Evolutionary conservation across 352 stramenopile species (phyloP).

Genomic region (Globisporangium abappressorium): DNA sequence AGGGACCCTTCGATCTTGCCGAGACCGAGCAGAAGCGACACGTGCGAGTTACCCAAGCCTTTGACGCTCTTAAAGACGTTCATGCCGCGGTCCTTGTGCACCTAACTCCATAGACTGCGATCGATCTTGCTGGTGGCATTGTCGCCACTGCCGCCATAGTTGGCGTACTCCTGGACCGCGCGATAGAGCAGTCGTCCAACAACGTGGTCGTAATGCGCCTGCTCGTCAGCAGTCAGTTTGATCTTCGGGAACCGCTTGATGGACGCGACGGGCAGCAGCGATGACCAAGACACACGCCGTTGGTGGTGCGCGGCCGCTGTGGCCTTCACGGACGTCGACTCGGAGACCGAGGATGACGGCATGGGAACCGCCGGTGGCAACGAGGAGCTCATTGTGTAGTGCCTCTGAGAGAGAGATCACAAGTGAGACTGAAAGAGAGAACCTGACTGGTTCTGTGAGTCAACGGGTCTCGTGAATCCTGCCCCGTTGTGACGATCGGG

Average conservation of each 20-base stretch:
- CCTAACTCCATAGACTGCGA: constrained; percentile 4
- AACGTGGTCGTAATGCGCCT: not conserved
- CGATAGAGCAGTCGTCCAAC: not conserved
- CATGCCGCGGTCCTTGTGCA: constrained; percentile 10
- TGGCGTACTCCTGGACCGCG: not conserved
- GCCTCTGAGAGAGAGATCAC: not conserved
- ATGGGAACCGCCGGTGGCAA: no score
- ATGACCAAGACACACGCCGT: not conserved
- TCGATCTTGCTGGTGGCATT: constrained; percentile 2
- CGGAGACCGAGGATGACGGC: no score
- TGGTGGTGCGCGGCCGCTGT: not conserved
- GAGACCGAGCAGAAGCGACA: not conserved
- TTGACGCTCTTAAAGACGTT: constrained; percentile 5
- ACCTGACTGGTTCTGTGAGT: not conserved
- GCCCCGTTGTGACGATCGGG: no score
- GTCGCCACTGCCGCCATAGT: not conserved
- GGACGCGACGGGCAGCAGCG: not conserved
- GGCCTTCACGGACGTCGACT: no score
- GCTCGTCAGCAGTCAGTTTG: not conserved
- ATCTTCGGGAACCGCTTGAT: not conserved
- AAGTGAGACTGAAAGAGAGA: not conserved
- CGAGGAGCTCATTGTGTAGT: no score
- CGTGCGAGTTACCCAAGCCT: not conserved
- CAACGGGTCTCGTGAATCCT: no score
- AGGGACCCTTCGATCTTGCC: constrained; percentile 6